Evolutionary conservation across 1,139 yeast species (phyloP).

Genomic region (Chernovozyma sophiae-reginae): DNA sequence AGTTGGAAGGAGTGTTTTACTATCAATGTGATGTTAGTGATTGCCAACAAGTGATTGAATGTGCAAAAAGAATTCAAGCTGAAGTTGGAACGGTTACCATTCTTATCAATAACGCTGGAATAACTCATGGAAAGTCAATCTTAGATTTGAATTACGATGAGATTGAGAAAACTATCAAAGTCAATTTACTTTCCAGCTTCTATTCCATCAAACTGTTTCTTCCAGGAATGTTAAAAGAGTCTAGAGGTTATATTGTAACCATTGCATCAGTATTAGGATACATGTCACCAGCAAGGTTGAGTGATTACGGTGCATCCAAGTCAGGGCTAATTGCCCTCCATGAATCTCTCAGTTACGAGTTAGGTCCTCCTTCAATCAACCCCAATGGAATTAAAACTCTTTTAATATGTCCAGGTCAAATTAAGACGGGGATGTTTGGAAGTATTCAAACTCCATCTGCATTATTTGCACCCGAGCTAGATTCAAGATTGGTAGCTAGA

Average conservation of each 20-base stretch:
- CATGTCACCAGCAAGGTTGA: conserved; percentile 74
- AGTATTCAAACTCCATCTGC: conserved; percentile 70
- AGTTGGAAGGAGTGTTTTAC: conserved; percentile 45
- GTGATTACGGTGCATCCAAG: conserved; percentile 87
- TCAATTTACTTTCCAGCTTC: conserved; percentile 68
- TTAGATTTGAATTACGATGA: conserved; percentile 52
- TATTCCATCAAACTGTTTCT: conserved; percentile 65
- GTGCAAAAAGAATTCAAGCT: conserved; percentile 34
- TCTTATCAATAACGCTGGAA: conserved; percentile 81
- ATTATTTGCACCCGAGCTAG: conserved; percentile 76
- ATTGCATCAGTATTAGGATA: conserved; percentile 82
- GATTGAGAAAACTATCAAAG: conserved; percentile 56
- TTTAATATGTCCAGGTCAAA: conserved; percentile 83
- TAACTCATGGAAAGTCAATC: conserved; percentile 56
- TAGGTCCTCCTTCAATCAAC: conserved; percentile 49
- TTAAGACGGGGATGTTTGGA: conserved; percentile 67
- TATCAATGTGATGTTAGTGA: conserved; percentile 68
- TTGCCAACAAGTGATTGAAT: conserved; percentile 32
- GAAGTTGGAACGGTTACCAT: conserved; percentile 60
- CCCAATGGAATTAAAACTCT: conserved; percentile 63
- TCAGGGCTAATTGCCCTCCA: conserved; percentile 83
- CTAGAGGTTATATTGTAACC: conserved; percentile 75
- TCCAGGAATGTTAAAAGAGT: conserved; percentile 61
- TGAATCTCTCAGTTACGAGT: conserved; percentile 71
- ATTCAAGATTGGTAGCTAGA: conserved; percentile 60